phyloP scores from a whole-genome alignment of 495 filamentous ascomycete species.

The Penicillium salamii region DNA sequence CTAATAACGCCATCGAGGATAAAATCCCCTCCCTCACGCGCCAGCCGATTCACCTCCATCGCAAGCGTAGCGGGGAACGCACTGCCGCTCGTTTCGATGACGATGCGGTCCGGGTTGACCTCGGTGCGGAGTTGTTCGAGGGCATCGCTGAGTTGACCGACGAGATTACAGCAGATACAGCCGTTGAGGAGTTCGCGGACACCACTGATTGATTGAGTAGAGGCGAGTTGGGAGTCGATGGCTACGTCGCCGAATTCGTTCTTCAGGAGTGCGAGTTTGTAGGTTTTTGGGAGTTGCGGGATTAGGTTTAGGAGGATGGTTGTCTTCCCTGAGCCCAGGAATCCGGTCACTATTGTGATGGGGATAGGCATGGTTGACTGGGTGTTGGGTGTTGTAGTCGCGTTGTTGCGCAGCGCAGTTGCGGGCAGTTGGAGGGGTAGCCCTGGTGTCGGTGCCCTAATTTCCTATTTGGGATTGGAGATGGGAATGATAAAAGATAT shows the following conservation, averaged over 20 bases:
- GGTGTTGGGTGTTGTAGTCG: background rate
- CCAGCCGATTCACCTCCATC: slow-evolving; percentile 88
- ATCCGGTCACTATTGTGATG: slow-evolving; percentile 92
- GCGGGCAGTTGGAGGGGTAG: slow-evolving; percentile 7
- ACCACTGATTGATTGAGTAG: slow-evolving; percentile 76
- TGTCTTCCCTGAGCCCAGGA: slow-evolving; percentile 91
- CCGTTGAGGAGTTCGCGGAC: slow-evolving; percentile 90
- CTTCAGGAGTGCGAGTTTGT: slow-evolving; percentile 91
- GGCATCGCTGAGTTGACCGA: slow-evolving; percentile 81
- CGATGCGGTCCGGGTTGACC: slow-evolving; percentile 72
- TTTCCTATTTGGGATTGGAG: background rate
- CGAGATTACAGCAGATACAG: slow-evolving; percentile 98
- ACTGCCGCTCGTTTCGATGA: slow-evolving; percentile 86
- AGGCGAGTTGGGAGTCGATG: slow-evolving; percentile 85
- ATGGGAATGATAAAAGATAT: no score
- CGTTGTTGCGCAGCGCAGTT: background rate
- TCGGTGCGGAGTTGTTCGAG: slow-evolving; percentile 64
- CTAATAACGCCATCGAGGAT: slow-evolving; percentile 85
- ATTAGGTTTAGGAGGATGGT: slow-evolving; percentile 87
- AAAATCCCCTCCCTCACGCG: slow-evolving; percentile 54
- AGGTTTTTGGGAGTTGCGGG: slow-evolving; percentile 73
- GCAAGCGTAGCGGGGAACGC: slow-evolving; percentile 88
- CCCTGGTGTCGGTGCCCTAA: slow-evolving; percentile 2
- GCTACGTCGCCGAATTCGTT: slow-evolving; percentile 97
- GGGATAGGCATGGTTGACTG: slow-evolving; percentile 69